Conservation (phyloP, 164 flowering plant genomes). For the Vitis riparia region DNA sequence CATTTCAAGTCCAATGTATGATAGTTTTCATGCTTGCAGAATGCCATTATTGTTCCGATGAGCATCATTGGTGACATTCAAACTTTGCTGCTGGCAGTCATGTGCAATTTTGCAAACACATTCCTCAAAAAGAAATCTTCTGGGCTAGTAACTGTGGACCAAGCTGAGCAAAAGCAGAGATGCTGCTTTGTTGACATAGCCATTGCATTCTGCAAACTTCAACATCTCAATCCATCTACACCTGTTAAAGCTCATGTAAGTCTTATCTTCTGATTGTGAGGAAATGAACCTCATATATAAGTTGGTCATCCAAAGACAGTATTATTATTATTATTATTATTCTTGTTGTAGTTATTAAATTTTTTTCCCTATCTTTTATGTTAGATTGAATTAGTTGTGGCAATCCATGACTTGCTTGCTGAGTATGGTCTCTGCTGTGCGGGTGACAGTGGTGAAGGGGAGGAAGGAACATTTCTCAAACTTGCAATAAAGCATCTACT, state of each 20-base stretch:
- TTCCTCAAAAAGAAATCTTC: conserved; percentile 55
- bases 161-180: conserved; percentile 52
- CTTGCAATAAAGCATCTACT: conserved; percentile 88
- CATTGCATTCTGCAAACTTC: conserved; percentile 82
- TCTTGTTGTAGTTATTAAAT: background rate
- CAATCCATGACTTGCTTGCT: conserved; percentile 89
- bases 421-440: conserved; percentile 96
- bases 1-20: background rate
- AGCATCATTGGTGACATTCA: conserved; percentile 63
- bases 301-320: background rate
- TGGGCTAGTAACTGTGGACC: conserved; percentile 37
- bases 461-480: conserved; percentile 88
- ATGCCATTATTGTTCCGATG: conserved; percentile 27
- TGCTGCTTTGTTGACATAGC: conserved; percentile 73
- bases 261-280: conserved; percentile 5
- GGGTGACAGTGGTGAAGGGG: conserved; percentile 67
- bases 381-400: conserved; percentile 84
- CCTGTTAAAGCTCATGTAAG: conserved; percentile 77
- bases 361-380: conserved; percentile 11
- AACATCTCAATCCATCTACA: conserved; percentile 58
- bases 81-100: conserved; percentile 60
- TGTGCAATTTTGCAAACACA: conserved; percentile 58
- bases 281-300: conserved; percentile 2
- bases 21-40: conserved; percentile 48
- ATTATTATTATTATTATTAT: background rate